Evolutionary conservation across 1,139 yeast genomes (phyloP), one percentile per base, ranked within the genome.

Genomic region (Candida anutae): DNA sequence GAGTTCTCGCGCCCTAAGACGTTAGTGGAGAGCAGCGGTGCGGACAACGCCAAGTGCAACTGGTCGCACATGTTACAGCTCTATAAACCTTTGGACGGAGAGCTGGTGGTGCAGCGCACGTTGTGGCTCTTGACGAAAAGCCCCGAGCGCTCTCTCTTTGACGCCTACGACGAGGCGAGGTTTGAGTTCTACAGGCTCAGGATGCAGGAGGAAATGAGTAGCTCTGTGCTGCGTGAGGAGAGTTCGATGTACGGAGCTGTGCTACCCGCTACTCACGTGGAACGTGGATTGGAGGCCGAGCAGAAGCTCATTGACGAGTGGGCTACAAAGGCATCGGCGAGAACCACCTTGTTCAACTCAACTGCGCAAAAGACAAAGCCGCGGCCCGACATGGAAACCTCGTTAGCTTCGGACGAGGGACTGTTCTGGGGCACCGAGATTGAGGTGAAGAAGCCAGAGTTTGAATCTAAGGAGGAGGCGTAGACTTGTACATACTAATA

Each of bases 1-100:
- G 99, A 90, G 56, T 64, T 88, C 34, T 83, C 98, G 3, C 74
- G 95, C 41, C 96, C 98, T n/a, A 84, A 84, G 50, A 68, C 76
- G 18, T 58, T 90, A 40, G 69, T 87, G 27, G 99, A 93, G 55
- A 81, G 76, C 45, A 60, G 65, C 13, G 84, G 83, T 5, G 55
- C 66, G 24, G 66, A 62, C 19, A 51, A 55, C 15, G 44, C 53
- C 9, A 63, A 67, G 33, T 56, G 65, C 39, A 84, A 90, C 52
- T 90, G 98, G 97, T 67, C 77, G 30, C 67, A 68, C 30, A 70
- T 90, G 55, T 69, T 73, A 39, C 97, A 90, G 49, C 53, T 76
- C 24, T 59, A 68, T 29, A 79, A 79, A 47, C 81, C 79, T 15
- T 65, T 90, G 27, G 95, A 85, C 47, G 97, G 97, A 34, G 98